Evolutionary conservation across 2,329 filamentous ascomycete species (phyloP), one percentile per base, ranked within the genome.

Genomic region (Alternaria sp.): DNA sequence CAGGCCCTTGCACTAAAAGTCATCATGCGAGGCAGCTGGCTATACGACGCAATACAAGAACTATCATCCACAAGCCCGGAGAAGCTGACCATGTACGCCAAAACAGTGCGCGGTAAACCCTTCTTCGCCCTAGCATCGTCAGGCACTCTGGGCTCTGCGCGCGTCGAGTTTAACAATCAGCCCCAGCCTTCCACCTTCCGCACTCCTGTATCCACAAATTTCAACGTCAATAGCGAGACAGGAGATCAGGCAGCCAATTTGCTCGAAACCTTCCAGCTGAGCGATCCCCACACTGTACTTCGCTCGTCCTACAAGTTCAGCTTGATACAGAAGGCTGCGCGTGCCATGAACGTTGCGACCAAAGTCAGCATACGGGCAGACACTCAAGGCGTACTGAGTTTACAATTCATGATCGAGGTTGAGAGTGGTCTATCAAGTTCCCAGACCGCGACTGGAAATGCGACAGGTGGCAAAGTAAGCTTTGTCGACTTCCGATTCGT

Each of bases 401-500:
- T 98, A 76, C 95, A 99, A 75, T 97, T 98, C 73, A 95, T 99
- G 91, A 90, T 99, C 16, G 93, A 97, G 75, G 85, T 94, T 43
- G 92, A 95, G 63, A 49, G 62, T 3, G 57, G 54, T 8, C 52
- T 41, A 22, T 50, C 56, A 20, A n/a, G n/a, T 38, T 36, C 20
- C 16, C 46, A 50, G 5, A 18, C 32, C 9, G 54, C 27, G 12
- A 53, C 22, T 25, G 51, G 36, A 86, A 86, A 7, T 85, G 86
- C 25, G 25, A 51, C 20, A 28, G 44, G 46, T 27, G 49, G 30
- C 10, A 79, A 79, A 27, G 83, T 89, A 40, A 92, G 89, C 69
- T 96, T 94, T 79, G 84, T 95, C 25, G 92, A 95, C 77, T 96
- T 94, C 77, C 85, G 91, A 20, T 92, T 95, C 74, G 89, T 96